Evolutionary conservation across 2,329 filamentous ascomycete genomes (phyloP), one percentile per base, ranked within the genome.

Genomic region (Talaromyces marneffei): DNA sequence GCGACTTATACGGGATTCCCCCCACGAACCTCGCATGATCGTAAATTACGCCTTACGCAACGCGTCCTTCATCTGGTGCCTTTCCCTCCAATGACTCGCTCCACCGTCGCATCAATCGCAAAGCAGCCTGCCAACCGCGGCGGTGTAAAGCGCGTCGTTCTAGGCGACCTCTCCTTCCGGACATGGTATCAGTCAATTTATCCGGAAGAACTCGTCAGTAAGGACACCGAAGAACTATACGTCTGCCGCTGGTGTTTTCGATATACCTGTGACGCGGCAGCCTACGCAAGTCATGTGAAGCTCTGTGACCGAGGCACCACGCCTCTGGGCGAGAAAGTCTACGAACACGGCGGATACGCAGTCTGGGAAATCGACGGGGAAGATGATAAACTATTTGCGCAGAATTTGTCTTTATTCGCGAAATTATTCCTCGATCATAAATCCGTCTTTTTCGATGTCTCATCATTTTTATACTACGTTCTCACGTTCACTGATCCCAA

Each of bases 391-490:
- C 83, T 97, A 31, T 97, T 96, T 74, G 92, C 91, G 67, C 94
- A 97, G 76, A 96, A 97, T 69, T 83, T 99, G 12, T 97, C 91
- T 9, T 87, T 99, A 50, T 97, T 97, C 74, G 92, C 92, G 29
- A 99, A 97, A 76, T 85, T 99, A 48, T 99, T 97, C 75, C 88
- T 99, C 66, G 92, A 97, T 75, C 96, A 95, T 72, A 99, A 99
- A 72, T 96, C 91, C 7, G 92, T 99, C 67, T 97, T 97, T 77
- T 99, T 96, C 79, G 94, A 99, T 71, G 92, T 97, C 50, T 86
- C 87, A 4, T 91, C 90, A 57, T 99, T 99, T 78, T 87, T 96
- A 67, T 99, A 96, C 80, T 97, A 96, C 74, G 84, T 96, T 4
- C 86, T 97, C 58, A 89, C 94, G 48, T 89, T 92, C 70, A 89